Evolutionary conservation across 805 yeast genomes (phyloP).

Genomic region (Myxozyma monticola): DNA sequence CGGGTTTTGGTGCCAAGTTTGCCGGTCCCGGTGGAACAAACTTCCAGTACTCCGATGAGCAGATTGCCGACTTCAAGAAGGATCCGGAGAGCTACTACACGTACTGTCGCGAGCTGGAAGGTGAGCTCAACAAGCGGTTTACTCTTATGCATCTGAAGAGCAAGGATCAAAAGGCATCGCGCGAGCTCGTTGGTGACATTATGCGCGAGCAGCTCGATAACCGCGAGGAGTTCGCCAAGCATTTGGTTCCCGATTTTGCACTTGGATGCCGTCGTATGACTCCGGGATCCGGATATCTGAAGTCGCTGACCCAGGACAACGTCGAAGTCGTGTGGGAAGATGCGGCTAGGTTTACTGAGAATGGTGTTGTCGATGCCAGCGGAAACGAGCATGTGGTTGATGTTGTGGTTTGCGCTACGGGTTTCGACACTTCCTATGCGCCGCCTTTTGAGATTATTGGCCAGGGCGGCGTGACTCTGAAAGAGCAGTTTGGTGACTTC

Average conservation of each 20-base stretch:
- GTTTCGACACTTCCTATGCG: constrained; percentile 19
- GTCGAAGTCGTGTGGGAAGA: constrained; percentile 13
- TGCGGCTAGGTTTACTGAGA: constrained; percentile 11
- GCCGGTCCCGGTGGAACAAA: neutral
- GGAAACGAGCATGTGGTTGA: constrained; percentile 7
- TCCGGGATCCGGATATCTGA: constrained; percentile 28
- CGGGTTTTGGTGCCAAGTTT: constrained; percentile 22
- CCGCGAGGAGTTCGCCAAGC: constrained; percentile 7
- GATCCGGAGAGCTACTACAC: constrained; percentile 25
- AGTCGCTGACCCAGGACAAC: constrained; percentile 12
- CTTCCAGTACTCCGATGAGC: constrained; percentile 10
- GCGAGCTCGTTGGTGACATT: neutral
- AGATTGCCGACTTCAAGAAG: constrained; percentile 14
- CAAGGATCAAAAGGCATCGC: neutral
- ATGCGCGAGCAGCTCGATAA: constrained; percentile 3
- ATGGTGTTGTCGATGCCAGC: constrained; percentile 18
- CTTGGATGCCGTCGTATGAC: constrained; percentile 29
- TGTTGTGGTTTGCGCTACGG: constrained; percentile 5
- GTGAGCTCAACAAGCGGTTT: constrained; percentile 4
- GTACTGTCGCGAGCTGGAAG: constrained; percentile 32
- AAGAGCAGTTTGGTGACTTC: constrained; percentile 17
- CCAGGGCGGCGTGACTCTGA: constrained; percentile 12
- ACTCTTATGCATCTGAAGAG: neutral
- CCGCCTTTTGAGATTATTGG: constrained; percentile 23
- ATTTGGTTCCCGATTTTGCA: constrained; percentile 24